Percentiles rank a stretch among this genome's conserved stretches.
phyloP scores from a whole-genome alignment of 495 filamentous ascomycete genomes.

The Aspergillus ellipticus region DNA sequence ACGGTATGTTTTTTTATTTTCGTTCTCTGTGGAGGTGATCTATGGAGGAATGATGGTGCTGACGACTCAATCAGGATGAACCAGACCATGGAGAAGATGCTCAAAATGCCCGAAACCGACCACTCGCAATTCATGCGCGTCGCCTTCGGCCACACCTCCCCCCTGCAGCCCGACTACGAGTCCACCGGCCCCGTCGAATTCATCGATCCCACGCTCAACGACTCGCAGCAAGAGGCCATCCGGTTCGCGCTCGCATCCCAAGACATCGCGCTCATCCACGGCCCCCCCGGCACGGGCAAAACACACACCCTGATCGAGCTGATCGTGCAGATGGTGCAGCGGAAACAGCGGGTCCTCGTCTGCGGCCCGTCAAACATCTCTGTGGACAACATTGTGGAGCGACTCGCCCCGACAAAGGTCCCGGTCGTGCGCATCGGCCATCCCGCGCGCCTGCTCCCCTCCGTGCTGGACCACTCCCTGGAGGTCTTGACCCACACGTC shows the following conservation, averaged over 20 bases:
- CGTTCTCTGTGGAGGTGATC: not conserved
- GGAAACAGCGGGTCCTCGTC: constrained; percentile 72
- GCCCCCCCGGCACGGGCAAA: constrained; percentile 94
- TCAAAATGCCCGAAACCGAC: constrained; percentile 65
- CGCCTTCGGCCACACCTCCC: constrained; percentile 64
- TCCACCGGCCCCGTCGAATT: constrained; percentile 64
- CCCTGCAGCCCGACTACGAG: constrained; percentile 43
- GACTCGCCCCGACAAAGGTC: constrained; percentile 75
- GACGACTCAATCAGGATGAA: constrained; percentile 81
- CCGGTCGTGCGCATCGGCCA: constrained; percentile 89
- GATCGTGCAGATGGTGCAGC: constrained; percentile 77
- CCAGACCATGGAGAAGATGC: constrained; percentile 76
- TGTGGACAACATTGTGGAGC: constrained; percentile 98
- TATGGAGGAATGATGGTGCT: not conserved
- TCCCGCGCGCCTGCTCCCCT: constrained; percentile 85
- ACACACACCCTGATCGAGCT: constrained; percentile 96
- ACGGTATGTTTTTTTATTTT: constrained; percentile 46
- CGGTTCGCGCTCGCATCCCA: constrained; percentile 76
- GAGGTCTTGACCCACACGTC: constrained; percentile 91
- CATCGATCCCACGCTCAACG: constrained; percentile 76
- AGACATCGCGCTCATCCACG: constrained; percentile 92
- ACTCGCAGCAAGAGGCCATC: constrained; percentile 88
- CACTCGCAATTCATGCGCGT: constrained; percentile 75
- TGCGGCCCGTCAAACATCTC: constrained; percentile 96
- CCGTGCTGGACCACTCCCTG: constrained; percentile 82